A percentile compares a stretch with the other conserved stretches of the same genome.
Evolutionary conservation across 148 eudicot species (phyloP).

Genomic region (Chenopodium album): DNA sequence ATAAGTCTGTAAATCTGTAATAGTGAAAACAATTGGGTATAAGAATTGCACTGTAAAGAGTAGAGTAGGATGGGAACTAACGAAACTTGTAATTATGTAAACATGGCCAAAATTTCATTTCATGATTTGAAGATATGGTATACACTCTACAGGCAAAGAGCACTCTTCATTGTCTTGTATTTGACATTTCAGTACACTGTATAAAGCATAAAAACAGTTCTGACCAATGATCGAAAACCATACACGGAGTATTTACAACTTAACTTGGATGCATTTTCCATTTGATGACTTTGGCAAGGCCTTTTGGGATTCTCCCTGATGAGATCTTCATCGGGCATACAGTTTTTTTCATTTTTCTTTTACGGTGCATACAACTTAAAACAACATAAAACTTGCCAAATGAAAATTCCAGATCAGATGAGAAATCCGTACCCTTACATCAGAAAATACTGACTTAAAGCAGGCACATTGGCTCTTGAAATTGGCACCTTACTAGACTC

Average conservation of each 20-base stretch:
- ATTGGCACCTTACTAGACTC: neutral
- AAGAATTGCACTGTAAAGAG: neutral
- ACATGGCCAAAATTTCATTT: neutral
- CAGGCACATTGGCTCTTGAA: neutral
- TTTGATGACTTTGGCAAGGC: neutral
- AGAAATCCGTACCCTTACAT: neutral
- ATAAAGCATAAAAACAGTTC: neutral
- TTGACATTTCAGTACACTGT: neutral
- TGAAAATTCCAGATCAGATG: neutral
- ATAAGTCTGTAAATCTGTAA: too few relatives aligned
- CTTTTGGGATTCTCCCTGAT: neutral
- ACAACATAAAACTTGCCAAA: neutral
- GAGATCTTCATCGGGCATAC: neutral
- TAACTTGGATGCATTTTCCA: neutral
- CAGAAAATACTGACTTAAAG: neutral
- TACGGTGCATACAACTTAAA: too few relatives aligned
- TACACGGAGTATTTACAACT: neutral
- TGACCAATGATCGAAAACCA: neutral
- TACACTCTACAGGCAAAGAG: neutral
- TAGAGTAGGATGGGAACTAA: neutral
- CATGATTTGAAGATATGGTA: neutral
- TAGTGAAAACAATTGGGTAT: neutral
- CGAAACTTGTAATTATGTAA: neutral
- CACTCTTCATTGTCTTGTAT: neutral
- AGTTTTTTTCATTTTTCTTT: neutral